These are phyloP conservation scores for Blumeriella jaapii DNA, from an alignment of 2,329 filamentous ascomycete species.

Conservation along the genomic window DNA sequence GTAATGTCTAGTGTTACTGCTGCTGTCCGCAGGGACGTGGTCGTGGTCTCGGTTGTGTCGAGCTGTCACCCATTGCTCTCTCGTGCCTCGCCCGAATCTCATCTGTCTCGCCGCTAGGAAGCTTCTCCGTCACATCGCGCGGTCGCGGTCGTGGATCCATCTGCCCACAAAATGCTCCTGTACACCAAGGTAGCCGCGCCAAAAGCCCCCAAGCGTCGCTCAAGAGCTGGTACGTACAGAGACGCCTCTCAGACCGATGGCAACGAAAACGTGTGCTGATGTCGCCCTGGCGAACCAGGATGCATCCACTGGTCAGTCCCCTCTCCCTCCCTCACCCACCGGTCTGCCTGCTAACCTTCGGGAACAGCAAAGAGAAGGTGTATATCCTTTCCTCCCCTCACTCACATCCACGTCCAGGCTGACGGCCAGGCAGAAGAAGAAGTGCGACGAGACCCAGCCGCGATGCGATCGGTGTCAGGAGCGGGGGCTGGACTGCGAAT, in stretches of 20 bases:
- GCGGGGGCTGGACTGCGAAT: constrained; percentile 22
- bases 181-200: constrained; percentile 46
- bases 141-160: too few species aligned
- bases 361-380: constrained; percentile 27
- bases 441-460: constrained; percentile 26
- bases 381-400: not conserved
- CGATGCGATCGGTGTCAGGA: constrained; percentile 25
- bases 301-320: constrained; percentile 26
- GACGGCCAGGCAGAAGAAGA: constrained; percentile 25
- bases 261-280: constrained; percentile 11
- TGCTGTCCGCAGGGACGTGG: too few species aligned
- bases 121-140: too few species aligned
- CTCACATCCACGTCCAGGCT: constrained; percentile 4
- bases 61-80: too few species aligned
- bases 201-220: constrained; percentile 47
- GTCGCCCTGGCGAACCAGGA: constrained; percentile 13
- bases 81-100: too few species aligned
- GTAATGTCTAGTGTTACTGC: too few species aligned
- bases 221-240: constrained; percentile 40
- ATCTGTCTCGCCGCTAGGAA: too few species aligned
- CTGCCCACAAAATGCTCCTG: too few species aligned
- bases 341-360: constrained; percentile 13
- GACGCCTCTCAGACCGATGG: not conserved
- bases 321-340: not conserved
- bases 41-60: too few species aligned